Conservation (phyloP, 495 filamentous ascomycete genomes). For the Sporormia fimetaria region DNA sequence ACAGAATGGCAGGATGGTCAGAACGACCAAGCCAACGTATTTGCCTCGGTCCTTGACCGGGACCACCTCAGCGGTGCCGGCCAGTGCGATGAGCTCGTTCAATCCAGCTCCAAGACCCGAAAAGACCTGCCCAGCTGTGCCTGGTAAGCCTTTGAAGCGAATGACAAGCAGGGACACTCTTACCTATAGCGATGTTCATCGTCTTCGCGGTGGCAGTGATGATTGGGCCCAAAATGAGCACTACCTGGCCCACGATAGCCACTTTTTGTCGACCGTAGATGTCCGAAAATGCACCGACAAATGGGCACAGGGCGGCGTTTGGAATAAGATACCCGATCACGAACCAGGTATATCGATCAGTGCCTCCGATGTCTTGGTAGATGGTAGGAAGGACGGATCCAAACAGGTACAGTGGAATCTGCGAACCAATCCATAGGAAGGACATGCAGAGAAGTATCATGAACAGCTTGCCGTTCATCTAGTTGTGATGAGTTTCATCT, state of each 20-base stretch:
- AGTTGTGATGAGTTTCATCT: too few relatives aligned
- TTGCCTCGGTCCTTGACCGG: slow-evolving; percentile 56
- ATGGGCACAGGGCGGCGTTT: slow-evolving; percentile 58
- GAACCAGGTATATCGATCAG: slow-evolving; percentile 62
- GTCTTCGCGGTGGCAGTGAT: slow-evolving; percentile 49
- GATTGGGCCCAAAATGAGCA: slow-evolving; percentile 56
- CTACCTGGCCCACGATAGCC: slow-evolving; percentile 48
- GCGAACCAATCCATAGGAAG: slow-evolving; percentile 29
- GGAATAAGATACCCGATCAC: slow-evolving; percentile 57
- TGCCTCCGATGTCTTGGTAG: slow-evolving; percentile 53
- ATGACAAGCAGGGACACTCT: slow-evolving; percentile 14
- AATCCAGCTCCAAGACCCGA: slow-evolving; percentile 53
- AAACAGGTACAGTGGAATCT: slow-evolving; percentile 30
- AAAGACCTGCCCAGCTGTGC: slow-evolving; percentile 48
- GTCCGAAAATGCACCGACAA: slow-evolving; percentile 64
- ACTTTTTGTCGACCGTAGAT: slow-evolving; percentile 59
- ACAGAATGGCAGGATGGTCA: slow-evolving; percentile 58
- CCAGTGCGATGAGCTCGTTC: slow-evolving; percentile 54
- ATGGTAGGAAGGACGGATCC: slow-evolving; percentile 45
- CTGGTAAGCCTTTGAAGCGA: slow-evolving; percentile 9
- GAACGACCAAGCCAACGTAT: slow-evolving; percentile 56
- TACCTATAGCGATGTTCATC: slow-evolving; percentile 59
- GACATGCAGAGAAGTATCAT: slow-evolving; percentile 21
- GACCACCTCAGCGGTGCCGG: slow-evolving; percentile 58
- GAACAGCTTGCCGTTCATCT: slow-evolving; percentile 18